Evolutionary conservation across 371 early-diverging fungal genomes (phyloP).

Genomic region (Mortierella sp.): DNA sequence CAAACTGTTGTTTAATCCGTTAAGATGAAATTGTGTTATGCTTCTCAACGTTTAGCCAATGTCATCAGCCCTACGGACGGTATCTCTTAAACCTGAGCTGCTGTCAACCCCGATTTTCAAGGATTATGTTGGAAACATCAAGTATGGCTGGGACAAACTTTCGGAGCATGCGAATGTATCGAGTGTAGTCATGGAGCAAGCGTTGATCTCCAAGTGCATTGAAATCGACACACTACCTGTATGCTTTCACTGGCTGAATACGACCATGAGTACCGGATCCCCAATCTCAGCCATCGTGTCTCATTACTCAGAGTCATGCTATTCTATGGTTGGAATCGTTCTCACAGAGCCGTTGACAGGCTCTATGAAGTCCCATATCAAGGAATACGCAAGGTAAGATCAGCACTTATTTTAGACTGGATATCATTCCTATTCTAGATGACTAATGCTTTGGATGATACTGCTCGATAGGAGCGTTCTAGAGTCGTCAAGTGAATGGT

Average conservation of each 20-base stretch:
- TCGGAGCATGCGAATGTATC: slow-evolving; percentile 57
- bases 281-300: slow-evolving; percentile 48
- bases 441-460: background rate
- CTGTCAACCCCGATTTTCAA: slow-evolving; percentile 42
- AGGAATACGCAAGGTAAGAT: slow-evolving; percentile 53
- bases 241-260: slow-evolving; percentile 59
- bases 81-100: slow-evolving; percentile 54
- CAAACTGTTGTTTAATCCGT: background rate
- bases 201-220: slow-evolving; percentile 69
- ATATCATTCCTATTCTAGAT: background rate
- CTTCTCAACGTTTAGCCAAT: slow-evolving; percentile 37
- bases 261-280: slow-evolving; percentile 57
- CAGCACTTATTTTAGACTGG: background rate
- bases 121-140: slow-evolving; percentile 52
- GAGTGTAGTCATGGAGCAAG: slow-evolving; percentile 56
- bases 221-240: slow-evolving; percentile 68
- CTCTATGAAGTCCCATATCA: slow-evolving; percentile 54
- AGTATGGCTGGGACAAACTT: slow-evolving; percentile 56
- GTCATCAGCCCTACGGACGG: slow-evolving; percentile 49
- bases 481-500: slow-evolving; percentile 54
- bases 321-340: slow-evolving; percentile 55
- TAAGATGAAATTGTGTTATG: background rate
- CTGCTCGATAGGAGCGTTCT: slow-evolving; percentile 35
- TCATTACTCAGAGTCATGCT: slow-evolving; percentile 55
- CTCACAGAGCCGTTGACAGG: slow-evolving; percentile 38